A percentile compares a stretch with the other conserved stretches of the same genome.
Conservation (phyloP, 805 yeast species). For the Candida pseudofarinosa region DNA sequence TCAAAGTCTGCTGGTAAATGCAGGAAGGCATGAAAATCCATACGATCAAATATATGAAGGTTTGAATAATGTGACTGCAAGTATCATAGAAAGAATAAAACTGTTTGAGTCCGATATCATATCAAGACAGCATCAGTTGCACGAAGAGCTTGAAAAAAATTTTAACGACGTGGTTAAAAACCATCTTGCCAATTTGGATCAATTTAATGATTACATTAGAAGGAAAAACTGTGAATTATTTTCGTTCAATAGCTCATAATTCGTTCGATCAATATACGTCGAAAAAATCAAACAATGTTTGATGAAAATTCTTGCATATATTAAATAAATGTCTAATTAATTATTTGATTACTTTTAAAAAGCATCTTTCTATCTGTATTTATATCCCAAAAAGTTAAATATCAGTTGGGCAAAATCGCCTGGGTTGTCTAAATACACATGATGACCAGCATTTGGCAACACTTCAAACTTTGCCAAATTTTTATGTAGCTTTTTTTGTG, state of each 20-base stretch:
- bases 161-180: conserved; percentile 8
- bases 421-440: conserved; percentile 51
- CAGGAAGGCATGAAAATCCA: background rate
- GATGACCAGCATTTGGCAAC: conserved; percentile 49
- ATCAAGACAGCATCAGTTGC: conserved; percentile 8
- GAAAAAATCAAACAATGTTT: background rate
- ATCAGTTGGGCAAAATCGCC: conserved; percentile 26
- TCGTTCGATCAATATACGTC: background rate
- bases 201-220: conserved; percentile 6
- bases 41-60: conserved; percentile 7
- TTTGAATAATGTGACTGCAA: conserved; percentile 6
- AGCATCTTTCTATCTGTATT: conserved; percentile 1
- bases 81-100: conserved; percentile 10
- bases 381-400: conserved; percentile 30
- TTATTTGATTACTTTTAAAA: background rate
- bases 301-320: no score
- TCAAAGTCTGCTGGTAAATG: background rate
- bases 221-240: conserved; percentile 7
- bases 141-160: conserved; percentile 9
- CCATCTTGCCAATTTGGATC: conserved; percentile 4
- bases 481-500: conserved; percentile 24
- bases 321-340: no score
- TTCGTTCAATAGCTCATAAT: background rate
- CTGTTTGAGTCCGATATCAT: conserved; percentile 9
- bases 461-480: conserved; percentile 29